Base-by-base conservation (phyloP, 306 rosid species). In the Prunus davidiana region DNA sequence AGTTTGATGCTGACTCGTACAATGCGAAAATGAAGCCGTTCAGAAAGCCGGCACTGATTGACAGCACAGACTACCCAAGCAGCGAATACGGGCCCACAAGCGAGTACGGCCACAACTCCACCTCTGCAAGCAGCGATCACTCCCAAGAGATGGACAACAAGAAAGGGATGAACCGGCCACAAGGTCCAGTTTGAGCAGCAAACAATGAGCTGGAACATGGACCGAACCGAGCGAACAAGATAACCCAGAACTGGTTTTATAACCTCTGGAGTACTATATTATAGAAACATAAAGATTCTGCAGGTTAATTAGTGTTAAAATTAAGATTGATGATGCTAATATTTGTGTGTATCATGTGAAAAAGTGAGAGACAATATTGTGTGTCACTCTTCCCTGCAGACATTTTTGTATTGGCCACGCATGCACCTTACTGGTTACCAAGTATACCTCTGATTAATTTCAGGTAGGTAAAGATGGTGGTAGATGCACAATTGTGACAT, bases 81-180 rank as follows among this genome's bases (percentile, higher is more conserved):
- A 94, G 94, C 8, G 97, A 91, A 3, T 89, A 12, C 10, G 93
- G 93, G 5, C 82, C 45, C 19, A 89, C 94, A 0, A 87, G 91
- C 72, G 67, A 63, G 45, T 30, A 63, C 8, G 13, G 20, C 22
- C 67, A 6, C 43, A 30, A 63, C 30, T 28, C 38, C 52, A 47
- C 16, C 38, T 60, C 65, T 60, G 38, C 34, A 24, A 60, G 67
- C 10, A 13, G 65, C 30, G 27, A 8, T 14, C 15, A 57, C 63
- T 57, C 27, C 11, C 14, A 27, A 27, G 41, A 61, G 15, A 61
- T 61, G 65, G 34, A 61, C 30, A 49, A 49, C 54, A 61, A 27
- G 38, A 60, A 60, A 2, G 65, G 64, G 10, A 60, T 60, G 32
- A 60, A 60, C 65, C 19, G 38, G 41, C 65, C 65, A 11, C 65